Percentiles rank a stretch among this genome's conserved stretches.
These are phyloP conservation scores for Moniliella sp. DNA, from an alignment of 1,284 basidiomycete genomes.

Conservation along the genomic window DNA sequence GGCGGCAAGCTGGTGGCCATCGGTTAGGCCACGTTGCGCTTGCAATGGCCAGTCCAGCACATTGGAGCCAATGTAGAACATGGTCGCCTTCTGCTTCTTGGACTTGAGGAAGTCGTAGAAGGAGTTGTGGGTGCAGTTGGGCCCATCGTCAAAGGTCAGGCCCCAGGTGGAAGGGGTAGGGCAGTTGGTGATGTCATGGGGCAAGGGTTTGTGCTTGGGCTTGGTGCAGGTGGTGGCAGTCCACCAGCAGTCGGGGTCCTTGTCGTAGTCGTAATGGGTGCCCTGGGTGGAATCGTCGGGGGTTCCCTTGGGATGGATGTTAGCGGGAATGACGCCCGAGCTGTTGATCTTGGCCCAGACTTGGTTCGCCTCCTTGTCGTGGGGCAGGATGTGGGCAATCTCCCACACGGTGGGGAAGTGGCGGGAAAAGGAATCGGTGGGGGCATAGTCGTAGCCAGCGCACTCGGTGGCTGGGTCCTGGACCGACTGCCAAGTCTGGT, in stretches of 20 bases:
- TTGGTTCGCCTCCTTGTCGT: too few relatives aligned
- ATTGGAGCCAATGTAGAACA: slow-evolving; percentile 39
- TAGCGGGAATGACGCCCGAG: too few relatives aligned
- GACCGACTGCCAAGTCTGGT: too few relatives aligned
- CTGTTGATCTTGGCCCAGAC: too few relatives aligned
- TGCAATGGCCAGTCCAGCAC: slow-evolving; percentile 41
- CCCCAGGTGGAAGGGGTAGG: slow-evolving; percentile 40
- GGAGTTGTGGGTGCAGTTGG: slow-evolving; percentile 37
- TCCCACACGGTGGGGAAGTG: too few relatives aligned
- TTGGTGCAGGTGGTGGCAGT: slow-evolving; percentile 18
- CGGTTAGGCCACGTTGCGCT: slow-evolving; percentile 36
- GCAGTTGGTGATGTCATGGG: slow-evolving; percentile 34
- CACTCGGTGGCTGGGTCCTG: too few relatives aligned
- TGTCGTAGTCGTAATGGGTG: slow-evolving; percentile 1
- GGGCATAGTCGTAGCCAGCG: too few relatives aligned
- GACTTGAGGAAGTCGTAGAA: slow-evolving; percentile 39
- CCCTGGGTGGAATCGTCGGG: too few relatives aligned
- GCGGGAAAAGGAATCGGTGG: too few relatives aligned
- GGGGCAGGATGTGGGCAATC: too few relatives aligned
- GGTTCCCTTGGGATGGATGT: too few relatives aligned
- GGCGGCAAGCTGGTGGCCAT: slow-evolving; percentile 32
- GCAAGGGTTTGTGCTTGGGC: slow-evolving; percentile 23
- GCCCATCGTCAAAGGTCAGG: slow-evolving; percentile 39
- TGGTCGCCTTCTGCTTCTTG: slow-evolving; percentile 39
- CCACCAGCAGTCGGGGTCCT: slow-evolving; percentile 31